phyloP scores from a whole-genome alignment of 331 rosid genomes.

The Cydonia oblonga region DNA sequence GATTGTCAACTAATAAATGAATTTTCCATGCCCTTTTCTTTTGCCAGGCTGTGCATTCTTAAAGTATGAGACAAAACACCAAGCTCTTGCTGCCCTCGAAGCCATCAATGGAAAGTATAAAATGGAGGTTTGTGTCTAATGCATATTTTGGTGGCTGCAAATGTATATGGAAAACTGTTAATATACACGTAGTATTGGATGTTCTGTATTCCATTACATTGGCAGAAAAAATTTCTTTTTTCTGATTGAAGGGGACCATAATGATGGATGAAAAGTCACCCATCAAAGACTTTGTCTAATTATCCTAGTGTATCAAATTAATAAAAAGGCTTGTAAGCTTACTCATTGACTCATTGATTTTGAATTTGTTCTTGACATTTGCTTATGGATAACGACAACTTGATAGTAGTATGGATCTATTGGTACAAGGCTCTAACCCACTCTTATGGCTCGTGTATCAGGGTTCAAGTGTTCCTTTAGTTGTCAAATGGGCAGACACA shows the following conservation, averaged over 20 bases:
- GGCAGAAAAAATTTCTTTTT: background rate
- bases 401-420: background rate
- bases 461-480: conserved; percentile 98
- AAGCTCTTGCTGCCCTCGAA: conserved; percentile 88
- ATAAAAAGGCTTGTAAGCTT: background rate
- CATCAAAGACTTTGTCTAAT: background rate
- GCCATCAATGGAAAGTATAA: conserved; percentile 83
- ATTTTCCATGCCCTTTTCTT: background rate
- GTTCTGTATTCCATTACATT: background rate
- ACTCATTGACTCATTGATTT: background rate
- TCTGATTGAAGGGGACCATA: background rate
- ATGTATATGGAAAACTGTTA: background rate
- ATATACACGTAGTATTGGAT: background rate
- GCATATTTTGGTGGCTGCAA: background rate
- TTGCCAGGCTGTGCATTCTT: conserved; percentile 88
- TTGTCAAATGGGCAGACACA: conserved; percentile 99
- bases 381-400: background rate
- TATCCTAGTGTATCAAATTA: background rate
- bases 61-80: conserved; percentile 93
- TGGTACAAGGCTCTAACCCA: conserved; percentile 12
- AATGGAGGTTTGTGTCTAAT: conserved; percentile 72
- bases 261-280: background rate
- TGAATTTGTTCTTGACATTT: background rate
- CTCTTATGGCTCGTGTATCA: conserved; percentile 18
- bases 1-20: background rate